Evolutionary conservation across 345 rosid species (phyloP).

Genomic region (Arabis hirsuta): DNA sequence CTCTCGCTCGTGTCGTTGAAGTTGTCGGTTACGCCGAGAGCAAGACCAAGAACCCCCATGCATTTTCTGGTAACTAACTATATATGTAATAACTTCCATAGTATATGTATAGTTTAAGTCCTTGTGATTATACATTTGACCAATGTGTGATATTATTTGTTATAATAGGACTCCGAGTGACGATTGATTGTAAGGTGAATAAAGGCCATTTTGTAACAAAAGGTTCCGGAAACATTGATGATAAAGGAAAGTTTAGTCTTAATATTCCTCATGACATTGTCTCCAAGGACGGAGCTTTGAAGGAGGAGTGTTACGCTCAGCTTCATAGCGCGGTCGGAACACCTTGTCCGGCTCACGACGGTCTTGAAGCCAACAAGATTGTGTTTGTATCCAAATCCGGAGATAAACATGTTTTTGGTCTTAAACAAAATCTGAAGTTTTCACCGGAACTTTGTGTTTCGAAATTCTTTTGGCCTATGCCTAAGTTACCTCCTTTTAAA

Average conservation of each 20-base stretch:
- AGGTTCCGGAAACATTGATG: conserved; percentile 63
- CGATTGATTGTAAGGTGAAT: conserved; percentile 66
- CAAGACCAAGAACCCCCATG: conserved; percentile 53
- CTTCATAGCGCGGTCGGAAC: conserved; percentile 64
- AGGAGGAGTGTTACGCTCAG: conserved; percentile 84
- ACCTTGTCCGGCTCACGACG: conserved; percentile 68
- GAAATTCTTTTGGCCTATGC: conserved; percentile 59
- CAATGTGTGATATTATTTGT: conserved; percentile 6
- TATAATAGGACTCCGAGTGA: conserved; percentile 66
- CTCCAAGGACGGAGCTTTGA: conserved; percentile 54
- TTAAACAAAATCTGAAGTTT: conserved; percentile 62
- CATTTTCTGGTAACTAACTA: conserved; percentile 57
- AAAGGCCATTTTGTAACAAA: conserved; percentile 60
- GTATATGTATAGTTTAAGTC: neutral
- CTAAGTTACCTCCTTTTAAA: conserved; percentile 43
- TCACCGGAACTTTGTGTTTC: conserved; percentile 65
- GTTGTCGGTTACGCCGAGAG: conserved; percentile 77
- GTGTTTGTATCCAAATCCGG: conserved; percentile 50
- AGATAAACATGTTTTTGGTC: conserved; percentile 59
- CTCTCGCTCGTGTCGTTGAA: conserved; percentile 53
- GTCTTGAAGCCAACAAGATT: conserved; percentile 60
- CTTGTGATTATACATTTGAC: neutral
- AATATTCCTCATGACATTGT: conserved; percentile 57
- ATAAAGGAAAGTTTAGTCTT: conserved; percentile 66
- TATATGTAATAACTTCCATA: too few relatives aligned